These are phyloP conservation scores for Plectranthus barbatus DNA, from an alignment of 257 asterid species.

Conservation along the genomic window DNA sequence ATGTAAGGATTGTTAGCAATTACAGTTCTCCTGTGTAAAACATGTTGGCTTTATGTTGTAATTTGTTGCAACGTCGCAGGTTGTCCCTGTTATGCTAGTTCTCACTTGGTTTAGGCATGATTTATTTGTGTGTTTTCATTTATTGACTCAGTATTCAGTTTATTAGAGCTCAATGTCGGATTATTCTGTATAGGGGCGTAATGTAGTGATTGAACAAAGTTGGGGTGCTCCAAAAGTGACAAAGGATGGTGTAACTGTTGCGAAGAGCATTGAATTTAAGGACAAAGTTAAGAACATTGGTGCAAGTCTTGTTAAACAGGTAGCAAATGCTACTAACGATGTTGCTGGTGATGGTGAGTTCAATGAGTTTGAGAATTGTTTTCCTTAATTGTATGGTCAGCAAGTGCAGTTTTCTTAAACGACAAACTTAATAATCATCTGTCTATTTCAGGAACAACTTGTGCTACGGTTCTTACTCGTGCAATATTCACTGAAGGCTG, in stretches of 20 bases:
- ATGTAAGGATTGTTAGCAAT: not conserved
- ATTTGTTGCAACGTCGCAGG: not conserved
- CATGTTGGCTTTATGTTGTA: not conserved
- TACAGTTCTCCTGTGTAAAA: not conserved
- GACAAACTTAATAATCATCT: not conserved
- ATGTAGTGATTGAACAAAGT: constrained; percentile 93
- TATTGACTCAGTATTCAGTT: not conserved
- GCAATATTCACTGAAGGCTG: constrained; percentile 93
- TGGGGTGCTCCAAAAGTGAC: constrained; percentile 99
- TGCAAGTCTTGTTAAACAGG: constrained; percentile 96
- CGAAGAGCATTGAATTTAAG: constrained; percentile 90
- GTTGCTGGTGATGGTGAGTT: constrained; percentile 96
- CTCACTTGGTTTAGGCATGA: not conserved
- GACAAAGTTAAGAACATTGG: constrained; percentile 84
- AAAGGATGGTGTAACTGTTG: constrained; percentile 97
- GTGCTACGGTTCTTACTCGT: constrained; percentile 94
- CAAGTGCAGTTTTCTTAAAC: not conserved
- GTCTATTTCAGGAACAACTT: constrained; percentile 63
- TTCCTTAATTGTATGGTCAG: not conserved
- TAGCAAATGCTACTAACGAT: constrained; percentile 97
- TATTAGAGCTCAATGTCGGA: not conserved
- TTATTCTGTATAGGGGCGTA: constrained; percentile 60
- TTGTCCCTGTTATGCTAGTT: not conserved
- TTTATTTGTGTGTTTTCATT: not conserved
- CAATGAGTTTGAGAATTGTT: not conserved